Evolutionary conservation across 495 filamentous ascomycete genomes (phyloP), one percentile per base, ranked within the genome.

Genomic region (Aspergillus heteromorphus): DNA sequence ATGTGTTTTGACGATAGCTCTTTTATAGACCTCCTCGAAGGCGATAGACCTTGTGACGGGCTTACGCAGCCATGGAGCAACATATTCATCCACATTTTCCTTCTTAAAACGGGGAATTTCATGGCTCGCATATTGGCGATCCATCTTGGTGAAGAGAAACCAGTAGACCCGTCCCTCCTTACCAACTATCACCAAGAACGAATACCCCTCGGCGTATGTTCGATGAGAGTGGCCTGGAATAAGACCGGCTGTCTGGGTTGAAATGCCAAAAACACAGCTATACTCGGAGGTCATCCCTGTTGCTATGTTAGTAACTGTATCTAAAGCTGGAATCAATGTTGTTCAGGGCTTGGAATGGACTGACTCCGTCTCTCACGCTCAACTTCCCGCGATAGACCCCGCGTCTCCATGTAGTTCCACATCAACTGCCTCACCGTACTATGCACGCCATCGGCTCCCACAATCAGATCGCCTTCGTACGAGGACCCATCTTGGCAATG

Each of bases 371-470:
- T 55, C 5, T 49, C 23, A 27, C 7, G 23, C 23, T 3, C 23
- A 27, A 27, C 49, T 23, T 56, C 31, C 5, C 27, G 56, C 49
- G 14, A 59, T 57, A 51, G 63, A 31, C 55, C 40, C 31, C 73
- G 25, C 7, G 55, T 40, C 54, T 41, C 9, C 45, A 54, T 60
- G 51, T 45, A 25, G 21, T 40, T 19, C 62, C 73, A 71, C 61
- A 82, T 68, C 49, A 61, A 53, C 10, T 45, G 30, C 18, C 58
- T 62, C 18, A 73, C 68, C 48, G 51, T 63, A 56, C 76, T 78
- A 49, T 75, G 71, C 20, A 80, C 71, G 0, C 77, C 79, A 56
- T 81, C 79, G 8, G 69, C 70, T 0, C 76, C 79, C 2, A 78
- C 64, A 14, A 81, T 52, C n/a, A 78, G 25, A 30, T 57, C 40